Evolutionary conservation across 1,284 basidiomycete genomes (phyloP), one percentile per base, ranked within the genome.

Genomic region (Apiotrichum siamense): DNA sequence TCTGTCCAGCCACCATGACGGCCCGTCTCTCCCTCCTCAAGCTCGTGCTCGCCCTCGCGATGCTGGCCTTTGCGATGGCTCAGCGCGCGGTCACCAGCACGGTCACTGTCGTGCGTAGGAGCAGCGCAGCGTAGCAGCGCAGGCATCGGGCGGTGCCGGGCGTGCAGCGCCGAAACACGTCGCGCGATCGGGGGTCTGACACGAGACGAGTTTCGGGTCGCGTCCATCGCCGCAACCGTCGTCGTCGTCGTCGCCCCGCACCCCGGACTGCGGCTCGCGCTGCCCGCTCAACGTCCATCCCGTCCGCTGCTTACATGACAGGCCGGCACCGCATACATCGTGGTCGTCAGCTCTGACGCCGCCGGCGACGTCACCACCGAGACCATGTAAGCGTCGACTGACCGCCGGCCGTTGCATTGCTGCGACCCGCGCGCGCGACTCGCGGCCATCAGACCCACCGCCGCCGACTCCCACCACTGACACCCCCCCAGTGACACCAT

Each of bases 301-400:
- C 35, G 4, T 4, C 2, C 35, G 15, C 6, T 2, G 4, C 18
- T 38, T 13, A 21, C 15, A 39, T 5, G 21, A 7, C 39, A 40
- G 39, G 39, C 39, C 17, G 39, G 39, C 39, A 40, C 39, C 24
- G 26, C 39, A 5, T 40, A 40, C 25, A 17, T 40, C 39, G 39
- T 17, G 12, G 24, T 17, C 13, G 7, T 3, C 17, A 40, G 12
- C 21, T 33, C 38, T 13, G 35, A 46, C 25, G 20, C 27, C 9
- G 37, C n/a, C 29, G 46, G 38, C 21, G 21, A 24, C 29, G 13
- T n/a, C 21, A 18, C n/a, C 17, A 32, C 38, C 29, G 10, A 26
- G 17, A 40, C 37, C 11, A n/a, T 47, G 46, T 47, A 23, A 29
- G 46, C 21, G n/a, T n/a, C n/a, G n/a, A n/a, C n/a, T n/a, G n/a